Evolutionary conservation across 148 eudicot genomes (phyloP).

Genomic region (Beta vulgaris): DNA sequence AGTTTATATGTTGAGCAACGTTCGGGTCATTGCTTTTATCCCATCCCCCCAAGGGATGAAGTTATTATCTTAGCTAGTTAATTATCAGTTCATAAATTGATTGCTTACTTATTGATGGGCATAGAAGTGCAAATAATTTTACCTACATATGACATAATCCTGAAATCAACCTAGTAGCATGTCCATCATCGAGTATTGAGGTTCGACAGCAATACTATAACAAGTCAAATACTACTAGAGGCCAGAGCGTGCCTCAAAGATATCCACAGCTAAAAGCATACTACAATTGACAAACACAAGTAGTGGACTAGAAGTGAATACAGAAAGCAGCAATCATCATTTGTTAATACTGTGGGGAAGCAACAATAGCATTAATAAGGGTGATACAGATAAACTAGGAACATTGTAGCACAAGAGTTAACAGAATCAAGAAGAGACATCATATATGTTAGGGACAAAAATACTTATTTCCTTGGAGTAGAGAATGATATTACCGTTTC

Average conservation of each 20-base stretch:
- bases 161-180: neutral
- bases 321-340: neutral
- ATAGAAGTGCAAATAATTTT: neutral
- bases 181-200: neutral
- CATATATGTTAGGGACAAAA: neutral
- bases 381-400: neutral
- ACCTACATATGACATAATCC: neutral
- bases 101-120: neutral
- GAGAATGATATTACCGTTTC: too few species aligned
- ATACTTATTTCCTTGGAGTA: neutral
- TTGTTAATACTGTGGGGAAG: neutral
- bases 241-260: neutral
- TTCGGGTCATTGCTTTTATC: neutral
- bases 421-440: neutral
- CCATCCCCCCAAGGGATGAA: neutral
- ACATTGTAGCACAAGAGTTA: neutral
- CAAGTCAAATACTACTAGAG: neutral
- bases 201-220: neutral
- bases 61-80: too few species aligned
- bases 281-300: neutral
- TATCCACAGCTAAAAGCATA: neutral
- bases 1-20: neutral
- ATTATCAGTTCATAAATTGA: neutral
- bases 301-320: neutral
- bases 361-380: neutral